phyloP scores from a whole-genome alignment of 2,329 filamentous ascomycete genomes.

The Botrytis cinerea region DNA sequence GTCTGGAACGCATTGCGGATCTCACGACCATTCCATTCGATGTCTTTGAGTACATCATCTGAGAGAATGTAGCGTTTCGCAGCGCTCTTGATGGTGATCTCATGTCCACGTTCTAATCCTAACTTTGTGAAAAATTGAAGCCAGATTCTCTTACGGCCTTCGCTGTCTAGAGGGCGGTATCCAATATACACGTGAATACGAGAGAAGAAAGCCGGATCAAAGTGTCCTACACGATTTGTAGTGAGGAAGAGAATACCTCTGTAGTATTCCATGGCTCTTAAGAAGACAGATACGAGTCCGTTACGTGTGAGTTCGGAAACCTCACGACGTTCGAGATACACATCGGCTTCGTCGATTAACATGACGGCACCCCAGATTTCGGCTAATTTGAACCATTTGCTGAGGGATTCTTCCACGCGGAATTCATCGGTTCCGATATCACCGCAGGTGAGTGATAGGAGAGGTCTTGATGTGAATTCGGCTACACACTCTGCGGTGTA shows the following conservation, averaged over 20 bases:
- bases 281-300: constrained; percentile 43
- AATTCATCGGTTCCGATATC: constrained; percentile 52
- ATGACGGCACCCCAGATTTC: constrained; percentile 54
- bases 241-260: constrained; percentile 49
- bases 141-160: constrained; percentile 40
- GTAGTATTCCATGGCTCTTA: constrained; percentile 48
- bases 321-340: constrained; percentile 47
- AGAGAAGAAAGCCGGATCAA: constrained; percentile 46
- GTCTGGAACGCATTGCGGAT: constrained; percentile 39
- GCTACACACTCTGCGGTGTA: constrained; percentile 35
- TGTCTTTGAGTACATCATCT: constrained; percentile 29
- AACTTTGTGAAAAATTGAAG: constrained; percentile 34
- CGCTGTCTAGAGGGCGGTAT: constrained; percentile 38
- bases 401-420: constrained; percentile 50
- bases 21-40: constrained; percentile 38
- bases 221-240: constrained; percentile 45
- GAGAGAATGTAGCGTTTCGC: constrained; percentile 32
- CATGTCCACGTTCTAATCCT: constrained; percentile 27
- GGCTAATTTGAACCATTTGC: constrained; percentile 50
- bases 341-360: constrained; percentile 55
- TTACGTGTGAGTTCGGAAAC: constrained; percentile 42
- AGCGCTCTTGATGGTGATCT: constrained; percentile 26
- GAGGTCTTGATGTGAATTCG: constrained; percentile 34
- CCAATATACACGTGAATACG: constrained; percentile 43
- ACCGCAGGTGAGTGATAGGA: constrained; percentile 45